These are phyloP conservation scores for Thamnidium elegans DNA, from an alignment of 192 early-diverging fungal species.

Conservation along the genomic window DNA sequence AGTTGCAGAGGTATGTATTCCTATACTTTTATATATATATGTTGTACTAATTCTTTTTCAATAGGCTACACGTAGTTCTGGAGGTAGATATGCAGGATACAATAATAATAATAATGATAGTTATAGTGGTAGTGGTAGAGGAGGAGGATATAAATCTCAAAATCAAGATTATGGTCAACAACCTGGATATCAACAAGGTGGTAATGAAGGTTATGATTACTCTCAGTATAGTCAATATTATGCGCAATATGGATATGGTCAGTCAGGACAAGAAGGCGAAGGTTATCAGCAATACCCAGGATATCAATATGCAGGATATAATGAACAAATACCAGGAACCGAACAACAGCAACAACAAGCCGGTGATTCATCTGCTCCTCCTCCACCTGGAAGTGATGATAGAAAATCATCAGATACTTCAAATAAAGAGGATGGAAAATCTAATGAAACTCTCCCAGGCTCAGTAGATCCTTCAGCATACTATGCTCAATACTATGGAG, in stretches of 20 bases:
- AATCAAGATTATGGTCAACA: not conserved
- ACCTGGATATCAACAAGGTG: not conserved
- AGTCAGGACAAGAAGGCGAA: constrained; percentile 12
- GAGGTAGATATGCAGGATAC: constrained; percentile 16
- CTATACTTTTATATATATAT: not conserved
- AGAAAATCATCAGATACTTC: constrained; percentile 3
- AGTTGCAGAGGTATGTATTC: constrained; percentile 39
- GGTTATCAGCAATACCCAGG: constrained; percentile 1
- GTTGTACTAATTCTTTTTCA: not conserved
- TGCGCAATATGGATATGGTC: constrained; percentile 22
- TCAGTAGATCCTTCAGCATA: constrained; percentile 21
- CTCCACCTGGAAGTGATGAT: not conserved
- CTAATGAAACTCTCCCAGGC: not conserved
- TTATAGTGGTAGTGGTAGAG: constrained; percentile 14
- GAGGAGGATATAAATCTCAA: constrained; percentile 12
- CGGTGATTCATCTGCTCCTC: constrained; percentile 5
- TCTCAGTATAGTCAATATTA: constrained; percentile 30
- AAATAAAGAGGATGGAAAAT: not conserved
- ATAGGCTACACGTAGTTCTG: not conserved
- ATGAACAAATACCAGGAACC: not conserved
- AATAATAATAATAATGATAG: constrained; percentile 15
- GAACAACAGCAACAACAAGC: constrained; percentile 8
- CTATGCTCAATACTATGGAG: constrained; percentile 45
- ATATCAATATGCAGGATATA: constrained; percentile 6
- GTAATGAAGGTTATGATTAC: constrained; percentile 26